Evolutionary conservation across 768 basidiomycete species (phyloP).

Genomic region (Amanita jacksonii): DNA sequence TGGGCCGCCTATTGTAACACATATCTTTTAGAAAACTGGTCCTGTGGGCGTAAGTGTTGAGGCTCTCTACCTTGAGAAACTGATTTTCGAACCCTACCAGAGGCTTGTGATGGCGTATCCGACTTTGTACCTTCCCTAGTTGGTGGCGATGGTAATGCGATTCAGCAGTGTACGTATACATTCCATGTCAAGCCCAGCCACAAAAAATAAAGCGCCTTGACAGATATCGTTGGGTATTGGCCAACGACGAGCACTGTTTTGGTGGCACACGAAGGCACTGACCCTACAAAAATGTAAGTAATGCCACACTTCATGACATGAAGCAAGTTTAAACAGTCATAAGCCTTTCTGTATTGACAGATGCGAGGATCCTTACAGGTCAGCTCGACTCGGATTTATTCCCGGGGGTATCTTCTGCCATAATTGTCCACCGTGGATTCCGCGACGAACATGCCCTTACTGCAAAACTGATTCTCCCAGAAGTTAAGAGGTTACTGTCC

Average conservation of each 20-base stretch:
- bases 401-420: conserved; percentile 38
- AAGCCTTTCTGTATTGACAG: conserved; percentile 43
- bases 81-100: conserved; percentile 13
- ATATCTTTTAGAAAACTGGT: conserved; percentile 27
- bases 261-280: conserved; percentile 53
- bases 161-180: conserved; percentile 34
- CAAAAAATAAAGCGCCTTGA: conserved; percentile 32
- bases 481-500: conserved; percentile 31
- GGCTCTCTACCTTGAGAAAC: background rate
- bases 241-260: conserved; percentile 39
- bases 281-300: conserved; percentile 42
- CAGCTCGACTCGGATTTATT: conserved; percentile 37
- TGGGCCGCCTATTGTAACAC: conserved; percentile 45
- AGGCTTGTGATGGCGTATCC: conserved; percentile 30
- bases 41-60: conserved; percentile 30
- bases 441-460: conserved; percentile 38
- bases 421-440: conserved; percentile 47
- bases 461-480: conserved; percentile 33
- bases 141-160: conserved; percentile 39
- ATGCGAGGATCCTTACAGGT: conserved; percentile 30
- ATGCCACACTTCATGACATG: background rate
- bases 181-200: conserved; percentile 5
- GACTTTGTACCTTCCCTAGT: conserved; percentile 31
- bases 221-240: no score
- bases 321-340: conserved; percentile 1